Conservation (phyloP, 345 rosid species). For the Alliaria petiolata region DNA sequence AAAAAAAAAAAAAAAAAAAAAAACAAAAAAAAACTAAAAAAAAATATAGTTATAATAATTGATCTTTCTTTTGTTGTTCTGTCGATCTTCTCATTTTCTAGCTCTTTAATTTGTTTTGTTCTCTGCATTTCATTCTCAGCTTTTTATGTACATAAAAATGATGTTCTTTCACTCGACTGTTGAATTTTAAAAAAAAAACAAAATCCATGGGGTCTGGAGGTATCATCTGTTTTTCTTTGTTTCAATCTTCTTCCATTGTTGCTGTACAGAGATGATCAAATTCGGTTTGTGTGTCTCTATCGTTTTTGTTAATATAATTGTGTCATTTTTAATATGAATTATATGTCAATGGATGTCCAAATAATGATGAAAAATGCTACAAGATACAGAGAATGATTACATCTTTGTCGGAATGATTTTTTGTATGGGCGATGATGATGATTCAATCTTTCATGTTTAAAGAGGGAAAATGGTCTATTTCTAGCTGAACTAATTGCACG, state of each 20-base stretch:
- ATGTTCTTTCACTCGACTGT: slow-evolving; percentile 22
- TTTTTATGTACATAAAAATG: slow-evolving; percentile 26
- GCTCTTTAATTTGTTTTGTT: slow-evolving; percentile 1
- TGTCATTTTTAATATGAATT: background rate
- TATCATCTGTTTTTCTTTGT: no score
- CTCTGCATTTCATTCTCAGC: slow-evolving; percentile 22
- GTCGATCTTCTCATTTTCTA: background rate
- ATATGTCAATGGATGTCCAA: background rate
- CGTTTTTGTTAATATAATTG: background rate
- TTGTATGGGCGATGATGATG: slow-evolving; percentile 9
- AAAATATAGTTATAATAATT: background rate
- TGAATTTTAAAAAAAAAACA: background rate
- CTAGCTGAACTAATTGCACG: no score
- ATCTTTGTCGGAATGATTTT: background rate
- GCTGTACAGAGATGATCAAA: slow-evolving; percentile 1
- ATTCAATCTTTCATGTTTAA: background rate
- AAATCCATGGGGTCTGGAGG: background rate
- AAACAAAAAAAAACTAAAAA: background rate
- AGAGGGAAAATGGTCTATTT: no score
- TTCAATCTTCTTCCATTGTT: background rate
- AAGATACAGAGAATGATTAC: background rate
- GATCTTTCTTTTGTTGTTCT: background rate
- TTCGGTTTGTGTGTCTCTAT: background rate
- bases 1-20: no score
- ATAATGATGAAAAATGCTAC: background rate